Evolutionary conservation across 805 yeast species (phyloP).

Genomic region (Starmera quercuum): DNA sequence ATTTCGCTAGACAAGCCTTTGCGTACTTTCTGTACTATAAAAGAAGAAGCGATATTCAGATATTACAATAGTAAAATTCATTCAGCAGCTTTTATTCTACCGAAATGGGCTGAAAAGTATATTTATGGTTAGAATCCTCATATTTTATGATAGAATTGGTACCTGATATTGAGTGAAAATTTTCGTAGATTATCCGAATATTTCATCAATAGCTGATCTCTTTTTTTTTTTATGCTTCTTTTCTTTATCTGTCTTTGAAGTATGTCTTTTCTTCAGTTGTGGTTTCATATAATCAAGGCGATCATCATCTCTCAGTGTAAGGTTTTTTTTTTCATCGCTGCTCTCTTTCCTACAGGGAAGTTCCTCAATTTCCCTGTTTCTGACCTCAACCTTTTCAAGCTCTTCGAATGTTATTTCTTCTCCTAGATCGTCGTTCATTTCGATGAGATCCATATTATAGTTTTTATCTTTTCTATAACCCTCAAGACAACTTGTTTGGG

Average conservation of each 20-base stretch:
- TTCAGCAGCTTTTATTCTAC: conserved; percentile 65
- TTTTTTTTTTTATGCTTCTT: conserved; percentile 40
- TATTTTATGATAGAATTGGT: neutral
- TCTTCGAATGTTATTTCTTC: conserved; percentile 14
- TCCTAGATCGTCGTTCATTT: conserved; percentile 25
- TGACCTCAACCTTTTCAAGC: neutral
- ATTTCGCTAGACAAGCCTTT: conserved; percentile 43
- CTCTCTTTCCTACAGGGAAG: neutral
- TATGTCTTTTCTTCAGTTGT: neutral
- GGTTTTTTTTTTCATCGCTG: conserved; percentile 5
- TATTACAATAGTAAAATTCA: conserved; percentile 68
- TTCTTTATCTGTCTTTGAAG: conserved; percentile 15
- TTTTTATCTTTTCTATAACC: neutral
- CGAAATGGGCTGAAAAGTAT: conserved; percentile 62
- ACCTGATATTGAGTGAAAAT: neutral
- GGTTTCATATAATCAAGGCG: conserved; percentile 1
- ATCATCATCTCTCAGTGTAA: conserved; percentile 4
- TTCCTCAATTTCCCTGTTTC: conserved; percentile 2
- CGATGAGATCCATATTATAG: neutral
- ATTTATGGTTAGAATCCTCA: neutral
- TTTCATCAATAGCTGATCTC: conserved; percentile 62
- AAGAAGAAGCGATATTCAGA: conserved; percentile 43
- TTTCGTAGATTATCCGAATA: conserved; percentile 43
- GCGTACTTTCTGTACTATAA: conserved; percentile 34
- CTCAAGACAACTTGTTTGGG: neutral